Base-by-base conservation (phyloP, 495 filamentous ascomycete species). In the Entonaema liquescens region DNA sequence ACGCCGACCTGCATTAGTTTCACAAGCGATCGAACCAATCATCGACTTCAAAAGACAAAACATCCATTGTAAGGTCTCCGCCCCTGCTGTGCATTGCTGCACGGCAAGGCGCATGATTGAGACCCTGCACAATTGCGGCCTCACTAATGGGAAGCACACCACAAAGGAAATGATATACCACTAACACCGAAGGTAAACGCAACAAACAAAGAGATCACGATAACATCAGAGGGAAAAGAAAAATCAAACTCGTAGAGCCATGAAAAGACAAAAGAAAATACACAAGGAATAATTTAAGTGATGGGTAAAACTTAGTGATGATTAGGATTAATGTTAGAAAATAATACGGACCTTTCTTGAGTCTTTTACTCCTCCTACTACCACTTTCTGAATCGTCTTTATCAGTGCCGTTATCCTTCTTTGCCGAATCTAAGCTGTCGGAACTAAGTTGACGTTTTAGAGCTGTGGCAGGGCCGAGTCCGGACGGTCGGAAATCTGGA, bases 341-440 rank as follows among this genome's bases (percentile, higher is more conserved):
- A 40, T 9, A 35, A 42, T 58, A 82, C 84, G 73, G 85, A 95
- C 92, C 94, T 87, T 97, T 97, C 80, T 95, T 96, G 8, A 97
- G 81, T 36, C 95, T 87, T 81, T 99, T 98, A 78, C 94, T 98
- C 59, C 95, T 89, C 63, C 96, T 86, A 62, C 93, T 95, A 59
- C 88, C 89, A 65, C 84, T 84, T 67, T 97, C 93, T 6, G 81
- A 83, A 44, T 93, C 90, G 23, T 88, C 87, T 42, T 86, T 86
- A 28, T 89, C 89, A 40, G 82, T 83, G 25, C 89, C 87, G 5
- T 78, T 82, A 35, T 89, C 89, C 65, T 84, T 85, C 56, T 79
- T 83, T 8, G 79, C 67, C 0, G 89, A 90, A 62, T 87, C 84
- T 9, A 83, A 36, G 75, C 86, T 91, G 28, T 96, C 94, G 60